Base-by-base conservation (phyloP, 78 protist species). In the Dictyostelium discoideum region DNA sequence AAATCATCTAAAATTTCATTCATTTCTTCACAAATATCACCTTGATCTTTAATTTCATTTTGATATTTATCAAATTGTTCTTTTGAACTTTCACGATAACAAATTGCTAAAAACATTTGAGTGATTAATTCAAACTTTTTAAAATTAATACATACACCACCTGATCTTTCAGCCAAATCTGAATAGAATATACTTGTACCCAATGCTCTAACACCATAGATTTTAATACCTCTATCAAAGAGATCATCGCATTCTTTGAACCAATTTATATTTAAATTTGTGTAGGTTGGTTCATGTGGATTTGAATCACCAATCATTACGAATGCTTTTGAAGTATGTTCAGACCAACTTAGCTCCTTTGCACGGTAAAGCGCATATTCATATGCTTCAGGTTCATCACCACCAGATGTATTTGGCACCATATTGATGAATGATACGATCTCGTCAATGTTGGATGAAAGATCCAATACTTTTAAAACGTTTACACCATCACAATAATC, bases 91-190 rank as follows among this genome's bases (percentile, higher is more conserved):
- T 95, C 97, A 42, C 97, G 60, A 40, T 87, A 95, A 57, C 97
- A 95, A 63, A 95, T 85, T 6, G 97, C 97, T 82, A 96, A 86
- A 72, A 96, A 90, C 97, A 96, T 96, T 37, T 96, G 96, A 16
- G 97, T 96, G 54, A 96, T 92, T 32, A 88, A 46, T 42, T 54
- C 20, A 37, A 96, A 96, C 24, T 85, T 92, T 14, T 83, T 83
- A 26, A 96, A 90, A 67, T 81, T 92, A 11, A 96, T 90, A 26
- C 92, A 92, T 42, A 92, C 57, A 14, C 96, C 96, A 18, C 97
- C 94, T 26, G 93, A 81, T 60, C 97, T 60, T 48, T 84, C 84
- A 0, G 97, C 95, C 0, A 96, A 85, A 48, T 96, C 97, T 5
- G 85, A 80, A 67, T 96, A 92, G 42, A 96, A 96, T 9, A 79